Base-by-base conservation (phyloP, 305 asterid genomes). In the Ruellia speciosa region DNA sequence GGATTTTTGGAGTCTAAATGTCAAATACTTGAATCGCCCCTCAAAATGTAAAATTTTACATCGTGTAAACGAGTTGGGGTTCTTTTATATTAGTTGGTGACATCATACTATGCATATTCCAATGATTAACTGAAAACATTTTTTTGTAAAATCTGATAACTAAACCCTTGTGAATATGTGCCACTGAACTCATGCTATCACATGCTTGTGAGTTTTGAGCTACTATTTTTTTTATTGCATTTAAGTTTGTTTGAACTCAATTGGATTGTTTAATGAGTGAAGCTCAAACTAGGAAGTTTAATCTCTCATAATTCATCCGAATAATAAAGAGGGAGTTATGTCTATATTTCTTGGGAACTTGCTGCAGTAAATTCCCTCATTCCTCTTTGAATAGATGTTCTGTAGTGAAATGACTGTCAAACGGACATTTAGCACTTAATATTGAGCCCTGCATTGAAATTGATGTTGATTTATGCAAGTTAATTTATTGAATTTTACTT, bases 341-440 rank as follows among this genome's bases (percentile, higher is more conserved):
- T 41, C 20, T 6, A 12, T 18, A 57, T 40, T 57, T 43, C 37
- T 43, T 14, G 0, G 2, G 14, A 45, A 20, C 31, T 3, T 35
- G 17, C 52, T 37, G 10, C 17, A 8, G 52, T n/a, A 41, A 41
- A 41, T 20, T 40, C 46, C 35, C 18, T 52, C 8, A 7, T 46
- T 51, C 31, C n/a, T 59, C 46, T 37, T 4, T 33, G 41, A 16
- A 20, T 52, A 47, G 2, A 65, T 55, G 17, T 41, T 47, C 60
- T 46, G 14, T 17, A 51, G 19, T 37, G 15, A 20, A 13, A 24
- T 24, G 31, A 24, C 31, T 24, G 31, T 24, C 31, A 4, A 24
- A 24, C 31, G 4, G 2, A 24, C 31, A 24, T 24, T 24, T 24
- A 24, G 31, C 2, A 24, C 31, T 24, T 1, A 24, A 24, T 24